Base-by-base conservation (phyloP, 148 eudicot species). In the Pouteria glomerata region DNA sequence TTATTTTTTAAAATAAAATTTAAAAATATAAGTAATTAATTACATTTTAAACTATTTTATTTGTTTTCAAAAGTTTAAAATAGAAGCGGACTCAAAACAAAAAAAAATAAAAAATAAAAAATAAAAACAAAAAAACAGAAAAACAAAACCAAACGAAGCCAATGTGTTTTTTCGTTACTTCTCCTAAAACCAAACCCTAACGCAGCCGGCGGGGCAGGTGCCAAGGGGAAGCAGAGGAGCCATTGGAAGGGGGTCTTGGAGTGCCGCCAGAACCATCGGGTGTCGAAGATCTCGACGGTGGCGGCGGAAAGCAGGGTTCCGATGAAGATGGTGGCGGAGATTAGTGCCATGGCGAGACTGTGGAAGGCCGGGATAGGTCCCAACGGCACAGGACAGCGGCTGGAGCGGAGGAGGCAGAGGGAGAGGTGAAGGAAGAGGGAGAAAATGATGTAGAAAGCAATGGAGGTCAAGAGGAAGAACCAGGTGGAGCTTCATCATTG, bases 181-280 rank as follows among this genome's bases (percentile, higher is more conserved):
- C n/a, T n/a, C n/a, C n/a, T n/a, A n/a, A n/a, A n/a, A n/a, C n/a
- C n/a, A n/a, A n/a, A n/a, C n/a, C n/a, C n/a, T n/a, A 30, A 94
- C 97, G 2, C 98, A 88, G 0, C 97, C 98, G 0, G 96, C 86
- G 45, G 98, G 90, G 29, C 98, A 86, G 1, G 98, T 94, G 0
- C 98, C 97, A 3, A 94, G 77, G 98, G 98, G 80, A 94, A 91
- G 35, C 98, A 94, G 33, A 94, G 86, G 55, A 94, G 87, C 98
- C 98, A 91, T 30, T 94, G 97, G 8, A 91, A 73, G 0, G 98
- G 87, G 52, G 90, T 91, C 15, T 85, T 85, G 27, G 82, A 71
- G 0, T 92, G 78, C 0, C 96, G 80, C 96, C 98, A 94, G 68
- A 85, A 77, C 98, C 98, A 93, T 6, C 98, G 84, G 0, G 95